Evolutionary conservation across 257 asterid genomes (phyloP), one percentile per base, ranked within the genome.

Genomic region (Przewalskia tangutica): DNA sequence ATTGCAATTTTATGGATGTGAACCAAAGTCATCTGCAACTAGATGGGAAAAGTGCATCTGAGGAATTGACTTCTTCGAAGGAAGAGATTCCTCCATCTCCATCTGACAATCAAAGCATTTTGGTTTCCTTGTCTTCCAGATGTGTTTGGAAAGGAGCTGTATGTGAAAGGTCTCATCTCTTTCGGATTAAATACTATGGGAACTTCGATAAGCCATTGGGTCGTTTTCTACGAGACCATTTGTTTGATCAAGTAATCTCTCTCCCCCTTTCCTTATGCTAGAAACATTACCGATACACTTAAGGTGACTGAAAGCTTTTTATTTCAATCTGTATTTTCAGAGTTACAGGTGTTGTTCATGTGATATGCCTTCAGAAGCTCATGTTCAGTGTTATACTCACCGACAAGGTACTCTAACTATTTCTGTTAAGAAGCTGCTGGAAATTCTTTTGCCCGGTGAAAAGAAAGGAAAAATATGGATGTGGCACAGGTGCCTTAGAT

Each of bases 401-500:
- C 93, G 91, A 77, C 99, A 95, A 89, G 99, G 98, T 50, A 89
- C 97, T 73, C 97, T 95, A 58, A 95, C 98, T 11, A 95, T 95
- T 77, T 92, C 97, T 44, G 99, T 95, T 54, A 95, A 95, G 89
- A 95, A 91, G 87, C 87, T 95, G 27, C 91, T 96, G 3, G 97
- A 94, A 84, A 79, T 92, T 71, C 85, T 91, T 76, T 88, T 95
- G 82, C 93, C 94, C 7, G 98, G 99, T 54, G 96, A 90, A 84
- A 88, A 82, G 76, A 98, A 91, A 58, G 97, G 98, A 82, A 95
- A 91, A 87, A 95, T 95, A 85, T 95, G 98, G 99, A 95, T 95
- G 99, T 95, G 99, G 99, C 99, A 94, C 84, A 91, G 99, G 84
- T 95, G 99, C 91, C 87, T 95, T 85, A 90, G 85, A 83, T 95